Base-by-base conservation (phyloP, 192 early-diverging fungal genomes). In the Coemansia sp. region DNA sequence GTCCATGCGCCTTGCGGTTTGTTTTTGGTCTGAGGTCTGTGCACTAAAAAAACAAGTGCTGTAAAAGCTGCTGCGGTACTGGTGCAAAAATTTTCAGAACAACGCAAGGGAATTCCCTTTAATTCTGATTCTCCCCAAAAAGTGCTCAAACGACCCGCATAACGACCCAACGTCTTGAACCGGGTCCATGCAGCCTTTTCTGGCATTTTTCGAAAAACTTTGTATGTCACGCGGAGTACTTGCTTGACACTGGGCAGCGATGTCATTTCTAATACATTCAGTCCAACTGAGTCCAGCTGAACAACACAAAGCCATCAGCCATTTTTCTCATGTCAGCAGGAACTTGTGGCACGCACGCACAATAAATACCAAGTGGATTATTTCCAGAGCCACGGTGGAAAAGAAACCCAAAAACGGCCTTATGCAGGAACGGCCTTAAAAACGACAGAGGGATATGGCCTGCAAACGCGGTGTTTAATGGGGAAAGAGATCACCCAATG, bases 311-410 rank as follows among this genome's bases (percentile, higher is more conserved):
- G 37, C 37, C 37, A 39, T 39, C 37, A 39, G 37, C 37, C 37
- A 51, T 51, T 51, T 6, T 51, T 51, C 23, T 25, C 46, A 49
- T 1, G 48, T 51, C 48, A 51, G 48, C 48, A 51, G 48, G 23
- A 26, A 23, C 8, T 15, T 39, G 37, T 39, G 37, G 37, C 37
- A 39, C 8, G 37, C n/a, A n/a, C n/a, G n/a, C n/a, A 9, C 23
- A 51, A 51, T 15, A 26, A 26, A 51, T 8, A 26, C 48, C 16
- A n/a, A 5, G 2, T 4, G 42, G 43, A 15, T 13, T 7, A 1
- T 39, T 39, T 39, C 20, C 2, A 46, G 20, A 46, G 6, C 12
- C 3, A 12, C 23, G 21, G 23, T 9, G 20, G 48, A 51, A 51
- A 51, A 26, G 20, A 51, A 26, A 51, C 21, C 21, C 25, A 51